Evolutionary conservation across 768 basidiomycete genomes (phyloP), one percentile per base, ranked within the genome.

Genomic region (Mycena crocata): DNA sequence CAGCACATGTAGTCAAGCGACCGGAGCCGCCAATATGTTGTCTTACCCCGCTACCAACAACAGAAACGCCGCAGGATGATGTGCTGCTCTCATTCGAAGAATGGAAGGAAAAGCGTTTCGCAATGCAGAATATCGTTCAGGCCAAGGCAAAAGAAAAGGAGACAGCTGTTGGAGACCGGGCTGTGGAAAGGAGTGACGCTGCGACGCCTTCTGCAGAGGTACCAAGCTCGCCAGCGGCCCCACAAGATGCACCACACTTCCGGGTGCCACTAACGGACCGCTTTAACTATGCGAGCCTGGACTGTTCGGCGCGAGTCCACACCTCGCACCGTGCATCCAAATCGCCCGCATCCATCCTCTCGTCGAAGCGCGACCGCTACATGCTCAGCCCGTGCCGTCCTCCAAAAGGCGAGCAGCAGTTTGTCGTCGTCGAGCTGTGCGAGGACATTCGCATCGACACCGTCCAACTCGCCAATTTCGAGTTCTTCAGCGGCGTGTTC

Each of bases 381-480:
- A 97, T 99, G 98, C 91, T 98, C 71, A 94, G 92, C 59, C 97
- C 96, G 0, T 99, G 98, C 74, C 82, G 85, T 32, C 78, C 82
- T 5, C 78, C 83, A 19, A 87, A 87, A 34, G 78, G 89, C 67
- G 84, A 82, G 66, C 76, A 80, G 7, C 90, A 93, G 70, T 98
- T 90, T 78, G 92, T 99, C 35, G 90, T 98, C 35, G 91, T 99
- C 48, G 98, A 99, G 78, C 88, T 99, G 19, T 99, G 98, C 81
- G 97, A 99, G 70, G 98, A 99, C 76, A 95, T 99, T 68, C 84
- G 94, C 48, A 96, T 99, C 72, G 97, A 99, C 76, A 97, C 95
- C 0, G 90, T 99, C 48, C 96, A 98, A 76, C 82, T 99, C 21
- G 96, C 96, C 64, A 97, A 98, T 75, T 98, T 94, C 75, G 97